These are phyloP conservation scores for Fusarium ambrosium DNA, from an alignment of 2,329 filamentous ascomycete genomes.

Conservation along the genomic window DNA sequence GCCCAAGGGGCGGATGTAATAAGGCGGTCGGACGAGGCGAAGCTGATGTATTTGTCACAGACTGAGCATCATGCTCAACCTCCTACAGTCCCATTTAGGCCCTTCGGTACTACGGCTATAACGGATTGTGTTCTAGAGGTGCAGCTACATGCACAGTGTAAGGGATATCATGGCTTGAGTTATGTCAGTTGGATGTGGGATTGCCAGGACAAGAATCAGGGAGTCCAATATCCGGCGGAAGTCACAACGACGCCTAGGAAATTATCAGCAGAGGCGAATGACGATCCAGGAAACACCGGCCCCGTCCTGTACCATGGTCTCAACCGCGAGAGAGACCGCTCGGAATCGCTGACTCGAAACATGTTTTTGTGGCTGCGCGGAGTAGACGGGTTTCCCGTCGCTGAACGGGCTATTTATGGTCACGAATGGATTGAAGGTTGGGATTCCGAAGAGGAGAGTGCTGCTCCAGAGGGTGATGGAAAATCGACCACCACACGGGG, in stretches of 20 bases:
- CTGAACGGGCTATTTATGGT: background rate
- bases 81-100: background rate
- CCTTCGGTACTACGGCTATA: background rate
- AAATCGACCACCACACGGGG: background rate
- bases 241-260: background rate
- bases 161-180: constrained; percentile 15
- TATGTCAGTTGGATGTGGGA: constrained; percentile 18
- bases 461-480: constrained; percentile 2
- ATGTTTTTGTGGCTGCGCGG: constrained; percentile 7
- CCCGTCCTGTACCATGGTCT: background rate
- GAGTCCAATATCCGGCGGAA: background rate
- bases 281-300: background rate
- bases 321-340: background rate
- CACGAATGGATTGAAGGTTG: constrained; percentile 14
- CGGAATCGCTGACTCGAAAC: background rate
- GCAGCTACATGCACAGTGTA: constrained; percentile 15
- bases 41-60: background rate
- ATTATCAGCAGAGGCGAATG: background rate
- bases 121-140: constrained; percentile 30
- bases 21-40: background rate
- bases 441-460: constrained; percentile 25
- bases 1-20: background rate
- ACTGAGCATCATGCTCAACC: background rate
- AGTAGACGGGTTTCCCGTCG: background rate
- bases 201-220: constrained; percentile 5